Conservation (phyloP, 495 filamentous ascomycete genomes). For the Penicillium paradoxum region DNA sequence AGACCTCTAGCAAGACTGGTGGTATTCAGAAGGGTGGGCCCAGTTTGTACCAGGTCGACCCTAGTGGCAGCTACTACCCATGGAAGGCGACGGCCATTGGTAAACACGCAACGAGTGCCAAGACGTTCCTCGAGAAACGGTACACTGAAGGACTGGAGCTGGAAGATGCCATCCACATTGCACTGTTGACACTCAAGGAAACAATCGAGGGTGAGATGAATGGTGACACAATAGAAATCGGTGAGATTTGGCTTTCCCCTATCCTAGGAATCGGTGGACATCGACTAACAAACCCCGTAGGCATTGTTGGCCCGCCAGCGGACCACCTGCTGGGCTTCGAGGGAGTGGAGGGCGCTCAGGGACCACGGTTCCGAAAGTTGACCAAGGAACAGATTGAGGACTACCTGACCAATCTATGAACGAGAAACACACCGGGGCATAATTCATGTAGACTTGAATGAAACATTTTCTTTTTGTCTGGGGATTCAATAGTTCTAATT, state of each 20-base stretch:
- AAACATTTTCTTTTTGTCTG: conserved; percentile 15
- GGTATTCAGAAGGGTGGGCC: conserved; percentile 94
- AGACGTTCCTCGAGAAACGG: conserved; percentile 98
- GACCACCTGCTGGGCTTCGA: conserved; percentile 89
- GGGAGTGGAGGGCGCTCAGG: conserved; percentile 82
- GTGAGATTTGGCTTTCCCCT: conserved; percentile 43
- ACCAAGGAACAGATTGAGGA: conserved; percentile 98
- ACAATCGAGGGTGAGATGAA: conserved; percentile 99
- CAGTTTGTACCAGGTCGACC: conserved; percentile 97
- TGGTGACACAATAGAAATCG: conserved; percentile 97
- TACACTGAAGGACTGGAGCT: conserved; percentile 96
- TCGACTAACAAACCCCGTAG: conserved; percentile 36
- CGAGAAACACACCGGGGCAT: not conserved
- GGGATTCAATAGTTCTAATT: conserved; percentile 17
- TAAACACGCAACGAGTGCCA: conserved; percentile 95
- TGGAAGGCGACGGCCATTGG: conserved; percentile 99
- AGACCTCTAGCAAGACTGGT: conserved; percentile 76
- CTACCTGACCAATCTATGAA: conserved; percentile 90
- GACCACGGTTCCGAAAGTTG: conserved; percentile 92
- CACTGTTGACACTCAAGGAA: conserved; percentile 95
- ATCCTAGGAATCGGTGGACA: not conserved
- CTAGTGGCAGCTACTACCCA: conserved; percentile 93
- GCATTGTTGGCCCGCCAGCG: conserved; percentile 92
- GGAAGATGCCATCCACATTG: conserved; percentile 98
- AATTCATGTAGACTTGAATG: conserved; percentile 22